These are phyloP conservation scores for Maudiozyma turicensis DNA, from an alignment of 805 yeast species.

Conservation along the genomic window DNA sequence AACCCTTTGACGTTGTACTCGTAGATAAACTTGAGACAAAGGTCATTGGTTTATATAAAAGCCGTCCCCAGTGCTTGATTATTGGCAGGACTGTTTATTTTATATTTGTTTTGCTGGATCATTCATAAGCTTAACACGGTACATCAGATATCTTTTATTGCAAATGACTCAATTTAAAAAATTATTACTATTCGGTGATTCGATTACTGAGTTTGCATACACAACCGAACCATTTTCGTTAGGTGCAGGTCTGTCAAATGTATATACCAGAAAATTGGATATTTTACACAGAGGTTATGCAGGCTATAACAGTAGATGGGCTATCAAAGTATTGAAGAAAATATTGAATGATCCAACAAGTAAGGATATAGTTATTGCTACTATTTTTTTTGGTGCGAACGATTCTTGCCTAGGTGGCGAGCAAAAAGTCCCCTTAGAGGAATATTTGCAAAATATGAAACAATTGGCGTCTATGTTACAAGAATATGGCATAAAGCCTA, in stretches of 20 bases:
- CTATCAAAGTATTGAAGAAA: conserved; percentile 38
- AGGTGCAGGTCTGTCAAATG: conserved; percentile 40
- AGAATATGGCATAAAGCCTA: conserved; percentile 37
- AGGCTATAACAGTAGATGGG: conserved; percentile 69
- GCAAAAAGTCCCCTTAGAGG: conserved; percentile 43
- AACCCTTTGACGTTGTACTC: too few relatives aligned
- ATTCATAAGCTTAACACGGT: background rate
- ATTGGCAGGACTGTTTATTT: too few relatives aligned
- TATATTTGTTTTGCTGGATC: too few relatives aligned
- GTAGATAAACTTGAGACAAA: background rate
- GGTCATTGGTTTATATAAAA: background rate
- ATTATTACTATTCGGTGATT: conserved; percentile 24
- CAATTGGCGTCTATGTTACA: conserved; percentile 34
- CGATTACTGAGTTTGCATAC: conserved; percentile 35
- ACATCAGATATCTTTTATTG: background rate
- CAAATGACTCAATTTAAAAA: conserved; percentile 26
- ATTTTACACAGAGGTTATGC: conserved; percentile 64
- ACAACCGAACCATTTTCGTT: conserved; percentile 37
- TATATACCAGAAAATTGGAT: conserved; percentile 56
- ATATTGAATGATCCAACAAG: conserved; percentile 42
- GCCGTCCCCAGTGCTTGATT: too few relatives aligned
- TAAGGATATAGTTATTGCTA: conserved; percentile 35
- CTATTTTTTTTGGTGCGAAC: conserved; percentile 74
- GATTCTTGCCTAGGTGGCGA: conserved; percentile 45
- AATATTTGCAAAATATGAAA: conserved; percentile 40